Evolutionary conservation across 176 grass and related monocot genomes (phyloP).

Genomic region (Chloris gayana): DNA sequence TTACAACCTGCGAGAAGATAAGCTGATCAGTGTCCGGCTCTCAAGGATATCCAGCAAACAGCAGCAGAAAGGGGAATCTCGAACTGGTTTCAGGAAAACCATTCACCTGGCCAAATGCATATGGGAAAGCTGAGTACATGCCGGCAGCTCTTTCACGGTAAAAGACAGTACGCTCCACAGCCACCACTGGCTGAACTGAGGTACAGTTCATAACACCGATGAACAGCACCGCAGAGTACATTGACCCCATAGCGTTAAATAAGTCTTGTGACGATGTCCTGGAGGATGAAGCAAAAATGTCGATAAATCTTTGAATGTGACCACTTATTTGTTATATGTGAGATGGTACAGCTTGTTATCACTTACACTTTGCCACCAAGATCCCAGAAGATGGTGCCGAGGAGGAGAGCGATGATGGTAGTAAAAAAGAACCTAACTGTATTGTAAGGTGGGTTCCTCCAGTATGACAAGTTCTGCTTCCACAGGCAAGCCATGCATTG

Average conservation of each 20-base stretch:
- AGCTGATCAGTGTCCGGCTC: neutral
- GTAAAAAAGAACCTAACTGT: slow-evolving; percentile 78
- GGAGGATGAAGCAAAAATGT: slow-evolving; percentile 4
- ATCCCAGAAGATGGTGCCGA: slow-evolving; percentile 90
- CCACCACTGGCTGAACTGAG: slow-evolving; percentile 84
- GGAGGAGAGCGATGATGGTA: slow-evolving; percentile 57
- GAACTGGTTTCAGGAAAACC: slow-evolving; percentile 19
- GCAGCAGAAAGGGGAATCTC: neutral
- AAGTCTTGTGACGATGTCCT: slow-evolving; percentile 48
- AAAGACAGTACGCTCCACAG: slow-evolving; percentile 83
- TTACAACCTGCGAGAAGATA: slow-evolving; percentile 55
- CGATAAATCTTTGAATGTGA: neutral
- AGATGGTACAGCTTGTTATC: slow-evolving; percentile 12
- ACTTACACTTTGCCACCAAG: slow-evolving; percentile 79
- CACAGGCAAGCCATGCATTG: slow-evolving; percentile 85
- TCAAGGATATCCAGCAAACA: slow-evolving; percentile 4
- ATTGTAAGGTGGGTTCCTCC: slow-evolving; percentile 92
- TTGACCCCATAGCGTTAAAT: slow-evolving; percentile 84
- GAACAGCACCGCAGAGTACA: slow-evolving; percentile 78
- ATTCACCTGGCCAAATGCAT: slow-evolving; percentile 93
- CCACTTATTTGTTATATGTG: neutral
- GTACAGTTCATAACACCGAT: slow-evolving; percentile 69
- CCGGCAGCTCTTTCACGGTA: slow-evolving; percentile 93
- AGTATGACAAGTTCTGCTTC: slow-evolving; percentile 88
- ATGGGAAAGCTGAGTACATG: slow-evolving; percentile 92